Percentiles rank a stretch among this genome's conserved stretches.
Evolutionary conservation across 176 grass and related monocot genomes (phyloP).

Genomic region (Oryza australiensis): DNA sequence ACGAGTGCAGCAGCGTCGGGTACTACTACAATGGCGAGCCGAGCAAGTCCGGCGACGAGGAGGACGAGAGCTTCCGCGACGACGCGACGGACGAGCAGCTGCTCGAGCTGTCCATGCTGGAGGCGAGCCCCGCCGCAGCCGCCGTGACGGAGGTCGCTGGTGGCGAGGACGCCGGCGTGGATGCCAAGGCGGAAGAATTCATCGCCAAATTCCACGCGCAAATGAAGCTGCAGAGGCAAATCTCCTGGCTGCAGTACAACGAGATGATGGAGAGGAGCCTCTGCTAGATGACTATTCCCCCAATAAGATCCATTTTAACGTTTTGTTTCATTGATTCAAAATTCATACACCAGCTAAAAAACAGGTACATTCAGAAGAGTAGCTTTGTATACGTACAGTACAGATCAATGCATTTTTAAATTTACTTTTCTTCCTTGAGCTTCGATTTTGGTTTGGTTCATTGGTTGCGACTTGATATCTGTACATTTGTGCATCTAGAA

Average conservation of each 20-base stretch:
- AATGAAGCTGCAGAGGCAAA: constrained; percentile 77
- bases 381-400: not conserved
- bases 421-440: not conserved
- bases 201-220: constrained; percentile 76
- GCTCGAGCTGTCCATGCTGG: constrained; percentile 21
- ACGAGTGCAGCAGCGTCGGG: not conserved
- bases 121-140: constrained; percentile 1
- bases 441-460: not conserved
- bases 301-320: not conserved
- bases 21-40: not conserved
- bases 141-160: not conserved
- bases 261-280: constrained; percentile 73
- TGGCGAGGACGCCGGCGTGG: constrained; percentile 54
- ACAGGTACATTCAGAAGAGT: not conserved
- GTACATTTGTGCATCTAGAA: not conserved
- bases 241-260: constrained; percentile 64
- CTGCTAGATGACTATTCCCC: constrained; percentile 3
- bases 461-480: not conserved
- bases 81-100: constrained; percentile 3
- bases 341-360: not conserved
- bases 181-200: constrained; percentile 83
- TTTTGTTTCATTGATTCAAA: not conserved
- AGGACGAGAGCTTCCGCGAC: not conserved
- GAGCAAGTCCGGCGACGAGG: constrained; percentile 7
- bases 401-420: not conserved